phyloP scores from a whole-genome alignment of 495 filamentous ascomycete genomes.

The Trichoderma orchidacearum region DNA sequence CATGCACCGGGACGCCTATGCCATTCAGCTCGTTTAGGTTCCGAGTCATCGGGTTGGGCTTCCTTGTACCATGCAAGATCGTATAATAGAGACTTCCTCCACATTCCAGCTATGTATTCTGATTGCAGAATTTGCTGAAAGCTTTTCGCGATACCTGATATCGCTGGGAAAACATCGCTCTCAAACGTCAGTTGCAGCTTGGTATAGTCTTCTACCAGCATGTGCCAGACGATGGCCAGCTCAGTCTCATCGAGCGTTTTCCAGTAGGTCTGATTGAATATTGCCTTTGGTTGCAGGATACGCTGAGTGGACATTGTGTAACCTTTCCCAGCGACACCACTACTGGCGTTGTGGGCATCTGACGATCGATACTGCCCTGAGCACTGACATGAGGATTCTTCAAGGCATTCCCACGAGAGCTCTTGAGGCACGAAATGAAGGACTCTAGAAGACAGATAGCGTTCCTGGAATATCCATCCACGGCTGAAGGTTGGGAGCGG shows the following conservation, averaged over 20 bases:
- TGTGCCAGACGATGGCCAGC: constrained; percentile 2
- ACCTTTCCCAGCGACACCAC: neutral
- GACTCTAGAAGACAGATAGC: constrained; percentile 6
- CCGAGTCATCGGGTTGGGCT: neutral
- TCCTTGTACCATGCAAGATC: constrained; percentile 7
- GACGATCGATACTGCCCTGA: neutral
- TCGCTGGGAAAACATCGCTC: constrained; percentile 9
- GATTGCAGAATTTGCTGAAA: neutral
- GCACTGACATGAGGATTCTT: constrained; percentile 7
- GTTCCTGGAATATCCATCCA: constrained; percentile 12
- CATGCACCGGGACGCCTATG: constrained; percentile 2
- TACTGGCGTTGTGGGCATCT: neutral
- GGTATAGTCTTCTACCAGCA: constrained; percentile 7
- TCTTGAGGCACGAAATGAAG: constrained; percentile 10
- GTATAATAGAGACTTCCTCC: constrained; percentile 1
- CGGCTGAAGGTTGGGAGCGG: constrained; percentile 5
- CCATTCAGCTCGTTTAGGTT: neutral
- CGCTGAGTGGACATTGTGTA: neutral
- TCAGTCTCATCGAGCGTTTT: neutral
- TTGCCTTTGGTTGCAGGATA: constrained; percentile 1
- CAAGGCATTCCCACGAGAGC: constrained; percentile 7
- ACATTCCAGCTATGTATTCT: constrained; percentile 8
- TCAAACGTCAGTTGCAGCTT: constrained; percentile 3
- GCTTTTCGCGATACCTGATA: constrained; percentile 6
- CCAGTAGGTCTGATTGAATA: constrained; percentile 3